Conservation (phyloP, 495 filamentous ascomycete species). For the Apiosordaria backusii region DNA sequence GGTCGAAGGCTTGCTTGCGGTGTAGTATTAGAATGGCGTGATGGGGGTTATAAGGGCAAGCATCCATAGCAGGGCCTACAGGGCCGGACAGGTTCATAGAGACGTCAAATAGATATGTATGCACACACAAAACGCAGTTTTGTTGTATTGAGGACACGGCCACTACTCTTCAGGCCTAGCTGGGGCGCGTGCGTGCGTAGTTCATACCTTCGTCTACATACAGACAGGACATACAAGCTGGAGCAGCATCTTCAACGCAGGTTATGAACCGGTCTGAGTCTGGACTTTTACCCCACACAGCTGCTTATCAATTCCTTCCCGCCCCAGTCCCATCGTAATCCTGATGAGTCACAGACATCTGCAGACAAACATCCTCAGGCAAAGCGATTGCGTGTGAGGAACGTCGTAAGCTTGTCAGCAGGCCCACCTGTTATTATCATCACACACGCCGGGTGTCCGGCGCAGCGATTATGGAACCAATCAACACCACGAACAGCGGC, state of each 20-base stretch:
- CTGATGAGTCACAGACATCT: neutral
- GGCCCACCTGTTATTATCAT: neutral
- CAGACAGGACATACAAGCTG: too few species aligned
- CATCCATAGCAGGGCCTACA: too few species aligned
- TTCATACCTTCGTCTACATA: neutral
- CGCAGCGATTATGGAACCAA: neutral
- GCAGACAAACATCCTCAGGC: too few species aligned
- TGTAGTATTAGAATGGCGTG: neutral
- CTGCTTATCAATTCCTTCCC: neutral
- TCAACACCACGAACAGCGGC: conserved; percentile 1
- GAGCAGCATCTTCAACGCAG: too few species aligned
- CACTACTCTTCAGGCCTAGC: too few species aligned
- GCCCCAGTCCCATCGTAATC: neutral
- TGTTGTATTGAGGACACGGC: too few species aligned
- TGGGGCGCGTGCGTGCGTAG: too few species aligned
- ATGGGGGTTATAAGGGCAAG: too few species aligned
- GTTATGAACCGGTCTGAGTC: too few species aligned
- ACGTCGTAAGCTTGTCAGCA: neutral
- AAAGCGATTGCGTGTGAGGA: neutral
- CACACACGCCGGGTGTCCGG: neutral
- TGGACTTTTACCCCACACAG: neutral
- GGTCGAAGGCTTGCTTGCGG: neutral
- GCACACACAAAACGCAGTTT: too few species aligned
- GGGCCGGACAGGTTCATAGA: too few species aligned
- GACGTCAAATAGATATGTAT: too few species aligned